Evolutionary conservation across 352 stramenopile genomes (phyloP).

Genomic region (Thalassiosira sp.): DNA sequence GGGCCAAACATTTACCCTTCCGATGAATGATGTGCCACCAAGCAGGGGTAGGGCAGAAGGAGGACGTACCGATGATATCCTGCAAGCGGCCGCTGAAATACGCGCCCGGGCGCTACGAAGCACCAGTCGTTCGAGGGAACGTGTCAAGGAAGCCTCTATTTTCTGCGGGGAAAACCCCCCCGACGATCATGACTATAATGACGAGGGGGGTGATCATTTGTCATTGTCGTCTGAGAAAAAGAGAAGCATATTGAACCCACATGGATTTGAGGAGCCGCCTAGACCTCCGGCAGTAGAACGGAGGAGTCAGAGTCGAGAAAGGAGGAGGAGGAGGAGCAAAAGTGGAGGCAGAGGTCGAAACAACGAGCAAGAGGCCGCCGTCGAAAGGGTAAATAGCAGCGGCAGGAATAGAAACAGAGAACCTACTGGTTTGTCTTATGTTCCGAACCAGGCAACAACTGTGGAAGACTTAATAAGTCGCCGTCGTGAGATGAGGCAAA

Average conservation of each 20-base stretch:
- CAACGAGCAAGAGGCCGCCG: neutral
- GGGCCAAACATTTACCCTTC: neutral
- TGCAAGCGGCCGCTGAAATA: conserved; percentile 27
- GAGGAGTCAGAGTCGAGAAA: conserved; percentile 40
- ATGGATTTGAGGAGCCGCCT: conserved; percentile 24
- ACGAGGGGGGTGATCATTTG: conserved; percentile 14
- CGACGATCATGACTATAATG: conserved; percentile 9
- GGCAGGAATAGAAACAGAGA: neutral
- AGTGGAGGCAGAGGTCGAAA: neutral
- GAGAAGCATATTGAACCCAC: conserved; percentile 43
- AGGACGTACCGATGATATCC: conserved; percentile 3
- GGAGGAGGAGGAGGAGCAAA: neutral
- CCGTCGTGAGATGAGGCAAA: conserved; percentile 47
- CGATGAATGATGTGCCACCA: conserved; percentile 22
- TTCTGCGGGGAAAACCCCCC: conserved; percentile 34
- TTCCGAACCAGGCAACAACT: neutral
- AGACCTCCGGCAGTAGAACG: conserved; percentile 18
- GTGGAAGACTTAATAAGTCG: conserved; percentile 29
- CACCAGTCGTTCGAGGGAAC: conserved; percentile 37
- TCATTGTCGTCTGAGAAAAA: conserved; percentile 7
- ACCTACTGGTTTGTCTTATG: neutral
- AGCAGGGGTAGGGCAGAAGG: conserved; percentile 2
- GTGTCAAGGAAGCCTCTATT: conserved; percentile 22
- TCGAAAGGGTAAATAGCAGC: neutral
- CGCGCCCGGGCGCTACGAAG: conserved; percentile 26